Percentiles rank a stretch among this genome's conserved stretches.
phyloP scores from a whole-genome alignment of 2,329 filamentous ascomycete genomes.

The Aspergillus udagawae region DNA sequence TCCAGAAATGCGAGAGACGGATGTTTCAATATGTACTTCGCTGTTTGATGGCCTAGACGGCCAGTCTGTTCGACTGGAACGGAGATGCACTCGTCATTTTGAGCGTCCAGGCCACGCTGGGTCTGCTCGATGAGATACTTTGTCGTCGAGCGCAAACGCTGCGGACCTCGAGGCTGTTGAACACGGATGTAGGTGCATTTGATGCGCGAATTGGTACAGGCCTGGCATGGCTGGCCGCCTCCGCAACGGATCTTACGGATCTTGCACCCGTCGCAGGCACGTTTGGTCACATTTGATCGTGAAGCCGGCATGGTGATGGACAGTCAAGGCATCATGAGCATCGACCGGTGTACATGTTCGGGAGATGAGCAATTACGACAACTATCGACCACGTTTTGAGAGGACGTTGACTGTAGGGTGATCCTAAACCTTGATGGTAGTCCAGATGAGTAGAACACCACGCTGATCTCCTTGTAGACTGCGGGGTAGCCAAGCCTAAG shows the following conservation, averaged over 20 bases:
- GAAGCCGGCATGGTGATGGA: slow-evolving; percentile 8
- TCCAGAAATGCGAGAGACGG: not conserved
- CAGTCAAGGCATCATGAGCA: not conserved
- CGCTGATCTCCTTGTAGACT: not conserved
- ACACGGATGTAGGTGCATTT: slow-evolving; percentile 49
- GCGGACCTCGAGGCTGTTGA: slow-evolving; percentile 45
- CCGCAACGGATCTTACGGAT: slow-evolving; percentile 52
- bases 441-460: not conserved
- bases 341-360: not conserved
- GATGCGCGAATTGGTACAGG: slow-evolving; percentile 44
- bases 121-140: slow-evolving; percentile 19
- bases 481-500: not conserved
- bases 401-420: too few relatives aligned
- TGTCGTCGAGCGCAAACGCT: slow-evolving; percentile 32
- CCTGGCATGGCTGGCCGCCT: slow-evolving; percentile 45
- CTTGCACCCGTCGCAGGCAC: slow-evolving; percentile 52
- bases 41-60: not conserved
- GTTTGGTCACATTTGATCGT: slow-evolving; percentile 24
- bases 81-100: not conserved
- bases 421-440: too few relatives aligned
- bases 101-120: slow-evolving; percentile 8
- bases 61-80: not conserved
- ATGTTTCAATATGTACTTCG: not conserved
- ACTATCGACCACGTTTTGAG: too few relatives aligned
- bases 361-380: not conserved